A percentile compares a stretch with the other conserved stretches of the same genome.
These are phyloP conservation scores for Didymella keratinophila DNA, from an alignment of 2,329 filamentous ascomycete genomes.

Conservation along the genomic window DNA sequence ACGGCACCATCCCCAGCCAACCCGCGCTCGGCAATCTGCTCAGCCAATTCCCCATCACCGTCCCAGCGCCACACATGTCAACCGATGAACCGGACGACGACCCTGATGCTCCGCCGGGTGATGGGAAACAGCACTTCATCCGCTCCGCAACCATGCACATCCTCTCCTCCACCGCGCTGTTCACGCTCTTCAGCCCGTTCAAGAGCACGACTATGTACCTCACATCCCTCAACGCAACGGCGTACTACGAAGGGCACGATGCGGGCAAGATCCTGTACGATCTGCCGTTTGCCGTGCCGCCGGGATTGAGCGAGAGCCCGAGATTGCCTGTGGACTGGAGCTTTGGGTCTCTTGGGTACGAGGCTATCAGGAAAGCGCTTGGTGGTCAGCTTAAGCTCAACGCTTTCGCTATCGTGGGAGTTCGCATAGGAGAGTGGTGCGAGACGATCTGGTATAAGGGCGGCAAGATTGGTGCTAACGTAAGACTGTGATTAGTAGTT, in stretches of 20 bases:
- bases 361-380: conserved; percentile 78
- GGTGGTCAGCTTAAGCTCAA: conserved; percentile 82
- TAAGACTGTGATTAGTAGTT: conserved; percentile 47
- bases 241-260: conserved; percentile 81
- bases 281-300: conserved; percentile 76
- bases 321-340: conserved; percentile 83
- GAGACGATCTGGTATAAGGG: conserved; percentile 65
- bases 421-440: conserved; percentile 77
- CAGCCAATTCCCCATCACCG: conserved; percentile 72
- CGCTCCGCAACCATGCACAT: conserved; percentile 85
- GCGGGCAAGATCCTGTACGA: conserved; percentile 81
- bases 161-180: conserved; percentile 83
- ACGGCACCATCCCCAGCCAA: conserved; percentile 74
- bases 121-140: conserved; percentile 70
- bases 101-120: conserved; percentile 39
- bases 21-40: conserved; percentile 77
- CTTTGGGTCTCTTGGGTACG: conserved; percentile 79
- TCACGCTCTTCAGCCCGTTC: conserved; percentile 82
- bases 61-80: conserved; percentile 72
- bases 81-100: conserved; percentile 60
- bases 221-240: conserved; percentile 81
- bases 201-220: conserved; percentile 76
- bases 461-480: conserved; percentile 56
- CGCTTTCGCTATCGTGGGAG: conserved; percentile 76
- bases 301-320: conserved; percentile 76